Base-by-base conservation (phyloP, 2,329 filamentous ascomycete genomes). In the Fusarium siculi region DNA sequence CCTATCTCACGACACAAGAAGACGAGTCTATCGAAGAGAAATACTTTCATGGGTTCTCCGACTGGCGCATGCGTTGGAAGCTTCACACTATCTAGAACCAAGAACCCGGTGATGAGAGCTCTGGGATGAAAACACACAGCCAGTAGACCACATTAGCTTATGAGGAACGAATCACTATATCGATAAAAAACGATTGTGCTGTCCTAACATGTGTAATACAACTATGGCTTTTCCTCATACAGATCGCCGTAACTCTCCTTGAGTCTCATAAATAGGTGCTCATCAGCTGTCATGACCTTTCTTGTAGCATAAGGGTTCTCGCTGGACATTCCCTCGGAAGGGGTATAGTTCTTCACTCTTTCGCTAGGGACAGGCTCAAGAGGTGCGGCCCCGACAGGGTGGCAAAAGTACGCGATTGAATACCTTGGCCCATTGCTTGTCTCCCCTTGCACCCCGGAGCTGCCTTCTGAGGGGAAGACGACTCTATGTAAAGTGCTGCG, bases 401-500 rank as follows among this genome's bases (percentile, higher is more conserved):
- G 91, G 72, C 90, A 92, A 81, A 93, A 93, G 81, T 89, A 93
- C 11, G 88, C 91, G 71, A 93, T 90, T 15, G 89, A 91, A 77
- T 92, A 93, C 53, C 91, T 83, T 67, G 89, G 84, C 32, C 86
- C 87, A 2, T 79, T 76, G 37, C 82, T 86, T 8, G 81, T 82
- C 79, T 89, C 88, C n/a, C 85, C 86, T 4, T 80, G 69, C 4
- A 83, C 79, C 14, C 36, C 64, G 19, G 53, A 63, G 9, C 66
- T 66, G 19, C 72, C 77, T 11, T 72, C 76, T 1, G 74, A 65
- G 0, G 86, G 83, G 73, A 97, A 96, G 0, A 96, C 90, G 36
- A 98, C 96, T 16, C 96, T 87, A 80, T 98, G 96, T 10, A 98
- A 90, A 1, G 96, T 98, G 75, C 92, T 95, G 76, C 94, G 93